Evolutionary conservation across 306 rosid genomes (phyloP), one percentile per base, ranked within the genome.

Genomic region (Vigna unguiculata): DNA sequence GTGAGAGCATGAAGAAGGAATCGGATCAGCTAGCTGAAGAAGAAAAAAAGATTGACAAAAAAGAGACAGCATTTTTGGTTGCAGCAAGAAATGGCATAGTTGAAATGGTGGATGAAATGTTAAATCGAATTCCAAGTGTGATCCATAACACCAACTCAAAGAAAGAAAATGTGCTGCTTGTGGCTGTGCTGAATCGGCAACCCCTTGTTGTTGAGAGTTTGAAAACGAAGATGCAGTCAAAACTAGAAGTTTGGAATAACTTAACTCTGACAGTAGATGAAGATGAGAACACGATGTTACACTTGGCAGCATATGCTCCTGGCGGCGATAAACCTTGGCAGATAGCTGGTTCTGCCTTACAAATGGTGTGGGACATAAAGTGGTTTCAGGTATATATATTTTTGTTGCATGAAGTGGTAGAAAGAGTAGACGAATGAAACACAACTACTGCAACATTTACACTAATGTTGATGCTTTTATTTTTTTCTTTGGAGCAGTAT

Each of bases 301-400:
- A 78, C 28, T 76, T 81, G 13, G 88, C 83, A 30, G 85, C 79
- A 0, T 1, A 77, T 13, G 82, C 75, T 45, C 7, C 69, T 6
- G 43, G 24, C 0, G 36, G 24, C 0, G 67, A 65, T 21, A 78
- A 65, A 52, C 77, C 81, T 15, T 74, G 85, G 87, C 82, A 67
- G 59, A 78, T 83, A 20, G 68, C 75, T 55, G 82, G 90, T 4
- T 49, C 69, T 19, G 90, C 87, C 11, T 24, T 83, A 67, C 87
- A 86, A 59, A 77, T 83, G 89, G 69, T 77, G 69, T 83, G 85
- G 89, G 87, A 86, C 41, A 71, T 86, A 6, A 83, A 81, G 38
- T 86, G 90, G 90, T 86, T 67, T 70, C 70, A 82, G 86, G 86
- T 83, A 83, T 34, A 6, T 7, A 36, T 8, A n/a, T n/a, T n/a